Conservation (phyloP, 2,329 filamentous ascomycete species). For the Penicillium sclerotiorum region DNA sequence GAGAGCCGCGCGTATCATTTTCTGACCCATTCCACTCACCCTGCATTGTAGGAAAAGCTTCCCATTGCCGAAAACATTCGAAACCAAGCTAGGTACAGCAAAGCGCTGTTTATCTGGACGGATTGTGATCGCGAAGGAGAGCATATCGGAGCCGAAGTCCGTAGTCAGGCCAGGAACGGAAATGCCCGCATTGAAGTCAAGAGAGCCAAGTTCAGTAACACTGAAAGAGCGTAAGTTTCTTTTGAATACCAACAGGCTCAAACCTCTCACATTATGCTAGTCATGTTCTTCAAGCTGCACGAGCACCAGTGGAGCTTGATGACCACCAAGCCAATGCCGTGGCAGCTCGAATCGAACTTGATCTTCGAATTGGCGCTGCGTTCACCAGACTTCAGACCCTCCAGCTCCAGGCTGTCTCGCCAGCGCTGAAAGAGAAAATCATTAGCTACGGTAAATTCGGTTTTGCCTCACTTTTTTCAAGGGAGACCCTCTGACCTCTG, state of each 20-base stretch:
- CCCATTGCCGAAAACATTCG: conserved; percentile 83
- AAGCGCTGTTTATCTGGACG: conserved; percentile 91
- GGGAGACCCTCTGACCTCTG: conserved; percentile 1
- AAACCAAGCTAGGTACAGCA: conserved; percentile 71
- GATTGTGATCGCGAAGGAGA: conserved; percentile 98
- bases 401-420: conserved; percentile 72
- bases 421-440: conserved; percentile 63
- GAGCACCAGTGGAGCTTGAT: conserved; percentile 75
- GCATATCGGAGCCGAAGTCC: conserved; percentile 90
- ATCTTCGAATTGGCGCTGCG: conserved; percentile 86
- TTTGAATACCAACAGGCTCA: background rate
- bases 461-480: background rate
- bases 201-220: conserved; percentile 91
- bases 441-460: conserved; percentile 76
- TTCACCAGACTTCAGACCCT: conserved; percentile 89
- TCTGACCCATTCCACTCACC: conserved; percentile 13
- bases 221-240: conserved; percentile 74
- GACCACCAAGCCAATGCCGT: conserved; percentile 87
- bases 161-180: conserved; percentile 72
- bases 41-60: conserved; percentile 67
- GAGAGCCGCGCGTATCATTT: background rate
- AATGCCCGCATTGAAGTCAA: conserved; percentile 78
- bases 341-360: conserved; percentile 83
- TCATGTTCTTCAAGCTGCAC: conserved; percentile 83
- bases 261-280: conserved; percentile 46